Evolutionary conservation across 345 rosid genomes (phyloP).

Genomic region (Heritiera littoralis): DNA sequence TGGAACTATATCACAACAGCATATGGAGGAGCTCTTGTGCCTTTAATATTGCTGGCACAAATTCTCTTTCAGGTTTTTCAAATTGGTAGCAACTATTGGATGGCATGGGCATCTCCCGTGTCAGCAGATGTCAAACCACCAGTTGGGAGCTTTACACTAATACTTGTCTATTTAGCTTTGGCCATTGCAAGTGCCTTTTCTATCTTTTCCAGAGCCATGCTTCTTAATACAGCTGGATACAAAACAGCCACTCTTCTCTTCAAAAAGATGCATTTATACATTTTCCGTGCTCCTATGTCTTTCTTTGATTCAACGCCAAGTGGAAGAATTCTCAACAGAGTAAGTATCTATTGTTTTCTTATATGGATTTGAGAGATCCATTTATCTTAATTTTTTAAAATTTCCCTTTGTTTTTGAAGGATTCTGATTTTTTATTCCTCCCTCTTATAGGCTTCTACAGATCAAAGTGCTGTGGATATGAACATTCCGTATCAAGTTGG

Average conservation of each 20-base stretch:
- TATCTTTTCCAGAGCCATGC: constrained; percentile 50
- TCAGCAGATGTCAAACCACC: constrained; percentile 54
- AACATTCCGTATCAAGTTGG: constrained; percentile 49
- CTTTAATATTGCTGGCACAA: constrained; percentile 64
- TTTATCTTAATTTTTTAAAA: too few species aligned
- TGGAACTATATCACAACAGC: constrained; percentile 68
- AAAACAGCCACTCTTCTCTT: constrained; percentile 72
- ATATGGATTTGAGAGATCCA: too few species aligned
- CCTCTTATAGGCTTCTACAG: constrained; percentile 61
- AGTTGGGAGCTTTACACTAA: constrained; percentile 46
- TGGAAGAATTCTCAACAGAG: constrained; percentile 72
- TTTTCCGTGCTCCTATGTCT: constrained; percentile 77
- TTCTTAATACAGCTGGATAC: constrained; percentile 60
- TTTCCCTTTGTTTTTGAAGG: too few species aligned
- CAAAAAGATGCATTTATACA: constrained; percentile 61
- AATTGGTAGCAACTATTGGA: constrained; percentile 87
- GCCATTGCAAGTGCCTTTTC: constrained; percentile 63
- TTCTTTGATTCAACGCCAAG: constrained; percentile 88
- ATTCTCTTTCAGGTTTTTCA: constrained; percentile 63
- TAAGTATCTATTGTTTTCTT: constrained; percentile 25
- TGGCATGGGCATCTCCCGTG: constrained; percentile 80
- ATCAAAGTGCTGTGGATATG: constrained; percentile 66
- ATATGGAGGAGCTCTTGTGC: constrained; percentile 74
- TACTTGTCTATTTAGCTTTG: constrained; percentile 57
- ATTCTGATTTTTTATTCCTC: too few species aligned